Evolutionary conservation across 345 rosid species (phyloP), one percentile per base, ranked within the genome.

Genomic region (Bruguiera sexangula): DNA sequence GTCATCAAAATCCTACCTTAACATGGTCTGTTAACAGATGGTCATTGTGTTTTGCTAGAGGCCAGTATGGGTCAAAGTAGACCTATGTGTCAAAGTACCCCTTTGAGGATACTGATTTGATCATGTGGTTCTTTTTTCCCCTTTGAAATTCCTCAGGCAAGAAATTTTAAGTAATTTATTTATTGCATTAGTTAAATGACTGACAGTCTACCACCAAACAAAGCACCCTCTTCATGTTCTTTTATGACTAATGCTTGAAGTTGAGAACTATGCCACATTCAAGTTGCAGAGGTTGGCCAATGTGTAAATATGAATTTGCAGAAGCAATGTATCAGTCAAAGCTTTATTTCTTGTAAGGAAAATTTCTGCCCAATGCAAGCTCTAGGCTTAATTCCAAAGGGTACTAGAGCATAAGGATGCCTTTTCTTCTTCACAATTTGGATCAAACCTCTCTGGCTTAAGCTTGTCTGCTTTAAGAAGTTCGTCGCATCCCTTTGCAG

Each of bases 351-450:
- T 24, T 87, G 96, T 54, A 91, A 43, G 29, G 91, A 81, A 77
- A 94, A 91, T 71, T 81, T 91, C 84, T 87, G 86, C 55, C 96
- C 96, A 29, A 89, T 84, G 84, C 97, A 91, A 43, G 96, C 88
- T 31, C 97, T 80, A 16, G 95, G 98, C n/a, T 96, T 96, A 0
- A 94, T 87, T 16, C 96, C 96, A 29, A 91, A 94, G 5, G 97
- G 92, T 18, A 89, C 84, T 69, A 91, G 69, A n/a, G 96, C 96
- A 26, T 86, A 89, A 63, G 89, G 93, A 66, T 94, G 99, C 76
- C 96, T 85, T 86, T 81, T 91, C 93, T 82, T 91, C 98, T 60
- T 94, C 88, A 0, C 92, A 79, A 16, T 83, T 76, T 5, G 88
- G 93, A 79, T 91, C 87, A 65, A 94, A 87, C 73, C 96, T 86